Conservation (phyloP, 495 filamentous ascomycete species). For the Monascus purpureus region DNA sequence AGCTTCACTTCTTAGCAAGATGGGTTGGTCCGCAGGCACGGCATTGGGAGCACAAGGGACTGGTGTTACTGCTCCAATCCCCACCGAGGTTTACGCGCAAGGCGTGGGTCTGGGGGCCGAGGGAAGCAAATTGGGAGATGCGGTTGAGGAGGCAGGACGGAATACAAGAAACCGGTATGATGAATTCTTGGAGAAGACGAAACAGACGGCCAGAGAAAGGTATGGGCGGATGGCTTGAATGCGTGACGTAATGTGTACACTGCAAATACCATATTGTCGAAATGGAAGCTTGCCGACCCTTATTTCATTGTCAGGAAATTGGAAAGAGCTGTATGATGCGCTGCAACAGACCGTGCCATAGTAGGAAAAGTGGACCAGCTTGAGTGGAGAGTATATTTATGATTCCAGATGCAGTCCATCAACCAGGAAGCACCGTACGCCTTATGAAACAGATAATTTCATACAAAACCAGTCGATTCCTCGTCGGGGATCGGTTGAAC, state of each 20-base stretch:
- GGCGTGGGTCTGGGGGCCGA: slow-evolving; percentile 80
- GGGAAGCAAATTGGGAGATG: slow-evolving; percentile 73
- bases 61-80: slow-evolving; percentile 63
- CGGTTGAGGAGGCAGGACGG: slow-evolving; percentile 60
- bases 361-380: too few relatives aligned
- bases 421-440: too few relatives aligned
- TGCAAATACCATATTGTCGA: too few relatives aligned
- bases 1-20: slow-evolving; percentile 70
- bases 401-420: too few relatives aligned
- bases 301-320: too few relatives aligned
- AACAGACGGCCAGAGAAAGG: slow-evolving; percentile 64
- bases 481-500: too few relatives aligned
- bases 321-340: too few relatives aligned
- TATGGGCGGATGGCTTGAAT: slow-evolving; percentile 51
- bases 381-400: too few relatives aligned
- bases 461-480: too few relatives aligned
- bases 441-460: too few relatives aligned
- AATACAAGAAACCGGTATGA: slow-evolving; percentile 55
- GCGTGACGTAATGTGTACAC: slow-evolving; percentile 4
- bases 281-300: too few relatives aligned
- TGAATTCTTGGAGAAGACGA: slow-evolving; percentile 67
- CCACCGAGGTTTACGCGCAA: slow-evolving; percentile 63
- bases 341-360: too few relatives aligned
- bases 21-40: slow-evolving; percentile 74
- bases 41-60: slow-evolving; percentile 71